Percentiles rank a stretch among this genome's conserved stretches.
These are phyloP conservation scores for Crucihimalaya himalaica DNA, from an alignment of 345 rosid genomes.

Conservation along the genomic window DNA sequence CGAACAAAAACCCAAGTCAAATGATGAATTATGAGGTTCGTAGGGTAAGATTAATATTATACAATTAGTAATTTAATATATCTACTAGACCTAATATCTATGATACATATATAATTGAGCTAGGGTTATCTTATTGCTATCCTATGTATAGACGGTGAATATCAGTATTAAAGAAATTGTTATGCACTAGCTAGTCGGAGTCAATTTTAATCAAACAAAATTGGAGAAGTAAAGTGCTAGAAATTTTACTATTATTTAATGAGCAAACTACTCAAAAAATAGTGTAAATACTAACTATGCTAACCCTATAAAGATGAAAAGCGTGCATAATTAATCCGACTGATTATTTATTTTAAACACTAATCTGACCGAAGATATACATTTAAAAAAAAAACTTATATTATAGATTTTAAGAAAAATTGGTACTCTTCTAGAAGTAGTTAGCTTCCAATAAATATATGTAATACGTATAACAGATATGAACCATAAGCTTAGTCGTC, in stretches of 20 bases:
- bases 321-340: not conserved
- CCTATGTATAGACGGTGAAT: not conserved
- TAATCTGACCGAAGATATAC: not conserved
- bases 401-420: not conserved
- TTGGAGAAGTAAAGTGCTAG: not conserved
- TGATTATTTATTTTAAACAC: not conserved
- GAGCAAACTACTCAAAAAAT: not conserved
- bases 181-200: not conserved
- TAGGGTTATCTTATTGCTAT: not conserved
- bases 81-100: too few relatives aligned
- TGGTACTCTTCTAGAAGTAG: not conserved
- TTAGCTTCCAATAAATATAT: not conserved
- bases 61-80: not conserved
- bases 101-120: not conserved
- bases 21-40: not conserved
- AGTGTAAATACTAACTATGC: not conserved
- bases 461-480: not conserved
- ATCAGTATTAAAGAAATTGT: not conserved
- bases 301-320: not conserved
- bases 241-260: not conserved
- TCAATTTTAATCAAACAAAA: not conserved
- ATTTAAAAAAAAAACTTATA: not conserved
- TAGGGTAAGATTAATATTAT: not conserved
- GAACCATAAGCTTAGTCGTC: not conserved
- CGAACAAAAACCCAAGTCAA: constrained; percentile 21